phyloP scores from a whole-genome alignment of 805 yeast genomes.

The Barnettozyma vustinii region DNA sequence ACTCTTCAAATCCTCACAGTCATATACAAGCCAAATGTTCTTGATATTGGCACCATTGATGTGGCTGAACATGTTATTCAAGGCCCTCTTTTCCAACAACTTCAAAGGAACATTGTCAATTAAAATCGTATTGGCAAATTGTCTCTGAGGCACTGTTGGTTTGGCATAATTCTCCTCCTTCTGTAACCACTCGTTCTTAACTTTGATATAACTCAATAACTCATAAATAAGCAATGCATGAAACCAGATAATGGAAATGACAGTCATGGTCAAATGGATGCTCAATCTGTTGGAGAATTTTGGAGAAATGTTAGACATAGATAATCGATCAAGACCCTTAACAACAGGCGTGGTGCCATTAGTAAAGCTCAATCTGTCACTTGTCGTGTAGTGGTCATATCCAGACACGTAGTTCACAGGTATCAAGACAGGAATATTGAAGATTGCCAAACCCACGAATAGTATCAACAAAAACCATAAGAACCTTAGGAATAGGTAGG shows the following conservation, averaged over 20 bases:
- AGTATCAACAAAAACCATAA: conserved; percentile 45
- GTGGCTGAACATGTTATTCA: conserved; percentile 22
- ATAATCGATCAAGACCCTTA: conserved; percentile 58
- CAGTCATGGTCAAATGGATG: conserved; percentile 58
- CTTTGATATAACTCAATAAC: conserved; percentile 42
- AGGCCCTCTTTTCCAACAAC: conserved; percentile 16
- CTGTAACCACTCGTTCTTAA: conserved; percentile 39
- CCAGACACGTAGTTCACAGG: conserved; percentile 51
- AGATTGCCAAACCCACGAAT: conserved; percentile 45
- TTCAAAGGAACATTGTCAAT: conserved; percentile 42
- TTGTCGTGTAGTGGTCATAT: conserved; percentile 17
- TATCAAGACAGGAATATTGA: conserved; percentile 54
- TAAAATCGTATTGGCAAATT: conserved; percentile 31
- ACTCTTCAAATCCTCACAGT: conserved; percentile 33
- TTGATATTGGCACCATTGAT: conserved; percentile 44
- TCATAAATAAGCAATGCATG: conserved; percentile 55
- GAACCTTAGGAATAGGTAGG: conserved; percentile 67
- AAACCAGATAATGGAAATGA: conserved; percentile 49
- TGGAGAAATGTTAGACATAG: conserved; percentile 64
- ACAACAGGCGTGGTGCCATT: conserved; percentile 24
- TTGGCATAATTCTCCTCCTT: conserved; percentile 19
- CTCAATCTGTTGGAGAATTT: conserved; percentile 43
- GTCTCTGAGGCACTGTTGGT: conserved; percentile 17
- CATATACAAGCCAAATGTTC: conserved; percentile 54
- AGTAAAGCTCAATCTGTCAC: conserved; percentile 16